phyloP scores from a whole-genome alignment of 495 filamentous ascomycete genomes.

The Tuber brumale region DNA sequence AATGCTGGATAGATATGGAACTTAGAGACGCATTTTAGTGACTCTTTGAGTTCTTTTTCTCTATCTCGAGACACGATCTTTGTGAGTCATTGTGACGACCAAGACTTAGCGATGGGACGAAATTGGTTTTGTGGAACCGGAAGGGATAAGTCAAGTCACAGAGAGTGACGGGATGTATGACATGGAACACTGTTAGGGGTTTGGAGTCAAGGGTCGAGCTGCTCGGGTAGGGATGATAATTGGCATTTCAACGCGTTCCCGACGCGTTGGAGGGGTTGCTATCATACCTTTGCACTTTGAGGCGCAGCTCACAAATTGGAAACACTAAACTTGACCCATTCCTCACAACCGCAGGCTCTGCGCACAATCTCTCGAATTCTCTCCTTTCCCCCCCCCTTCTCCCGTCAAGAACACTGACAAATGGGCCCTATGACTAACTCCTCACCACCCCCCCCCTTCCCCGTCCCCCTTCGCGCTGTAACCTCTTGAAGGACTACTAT shows the following conservation, averaged over 20 bases:
- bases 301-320: neutral
- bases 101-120: neutral
- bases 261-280: neutral
- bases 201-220: neutral
- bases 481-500: neutral
- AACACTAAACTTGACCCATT: neutral
- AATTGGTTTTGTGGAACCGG: neutral
- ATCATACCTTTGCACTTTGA: neutral
- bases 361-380: neutral
- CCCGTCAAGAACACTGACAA: neutral
- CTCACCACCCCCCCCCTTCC: neutral
- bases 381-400: neutral
- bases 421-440: slow-evolving; percentile 4
- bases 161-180: neutral
- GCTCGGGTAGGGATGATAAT: neutral
- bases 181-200: neutral
- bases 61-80: neutral
- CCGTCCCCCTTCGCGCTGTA: neutral
- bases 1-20: slow-evolving; percentile 1
- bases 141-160: slow-evolving; percentile 7
- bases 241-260: neutral
- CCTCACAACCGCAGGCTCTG: neutral
- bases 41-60: slow-evolving; percentile 3
- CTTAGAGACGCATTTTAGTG: neutral
- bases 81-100: slow-evolving; percentile 4